Evolutionary conservation across 78 protist genomes (phyloP).

Genomic region (Dictyostelium brefeldianum): DNA sequence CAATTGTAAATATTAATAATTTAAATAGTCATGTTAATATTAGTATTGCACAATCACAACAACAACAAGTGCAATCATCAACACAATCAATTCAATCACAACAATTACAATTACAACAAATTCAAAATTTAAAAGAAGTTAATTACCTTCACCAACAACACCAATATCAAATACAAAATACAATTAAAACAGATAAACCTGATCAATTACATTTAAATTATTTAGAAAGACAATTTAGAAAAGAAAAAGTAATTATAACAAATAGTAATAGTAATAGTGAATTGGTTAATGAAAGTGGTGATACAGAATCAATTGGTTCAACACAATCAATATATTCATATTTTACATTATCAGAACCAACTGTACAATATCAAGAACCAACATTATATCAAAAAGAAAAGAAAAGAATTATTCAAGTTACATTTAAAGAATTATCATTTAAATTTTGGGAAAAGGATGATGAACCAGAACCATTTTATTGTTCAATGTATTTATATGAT

Average conservation of each 20-base stretch:
- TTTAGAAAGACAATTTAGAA: constrained; percentile 66
- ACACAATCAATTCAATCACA: neutral
- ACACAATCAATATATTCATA: constrained; percentile 25
- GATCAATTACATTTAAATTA: constrained; percentile 66
- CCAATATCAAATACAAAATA: constrained; percentile 30
- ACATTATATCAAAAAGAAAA: constrained; percentile 44
- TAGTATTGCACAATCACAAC: constrained; percentile 5
- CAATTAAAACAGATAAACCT: constrained; percentile 40
- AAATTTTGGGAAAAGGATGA: constrained; percentile 76
- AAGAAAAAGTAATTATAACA: neutral
- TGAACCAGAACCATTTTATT: constrained; percentile 66
- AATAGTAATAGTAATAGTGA: neutral
- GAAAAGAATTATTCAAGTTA: constrained; percentile 14
- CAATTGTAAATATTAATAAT: constrained; percentile 17
- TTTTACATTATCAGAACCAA: constrained; percentile 66
- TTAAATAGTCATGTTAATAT: neutral
- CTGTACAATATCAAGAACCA: constrained; percentile 10
- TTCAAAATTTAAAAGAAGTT: constrained; percentile 13
- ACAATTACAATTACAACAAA: neutral
- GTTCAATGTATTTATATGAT: constrained; percentile 54
- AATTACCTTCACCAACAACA: constrained; percentile 23
- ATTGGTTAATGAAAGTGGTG: neutral
- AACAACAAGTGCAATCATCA: neutral
- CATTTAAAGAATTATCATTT: constrained; percentile 46
- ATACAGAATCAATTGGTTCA: neutral